These are phyloP conservation scores for Dispira simplex DNA, from an alignment of 192 early-diverging fungal species.

Conservation along the genomic window DNA sequence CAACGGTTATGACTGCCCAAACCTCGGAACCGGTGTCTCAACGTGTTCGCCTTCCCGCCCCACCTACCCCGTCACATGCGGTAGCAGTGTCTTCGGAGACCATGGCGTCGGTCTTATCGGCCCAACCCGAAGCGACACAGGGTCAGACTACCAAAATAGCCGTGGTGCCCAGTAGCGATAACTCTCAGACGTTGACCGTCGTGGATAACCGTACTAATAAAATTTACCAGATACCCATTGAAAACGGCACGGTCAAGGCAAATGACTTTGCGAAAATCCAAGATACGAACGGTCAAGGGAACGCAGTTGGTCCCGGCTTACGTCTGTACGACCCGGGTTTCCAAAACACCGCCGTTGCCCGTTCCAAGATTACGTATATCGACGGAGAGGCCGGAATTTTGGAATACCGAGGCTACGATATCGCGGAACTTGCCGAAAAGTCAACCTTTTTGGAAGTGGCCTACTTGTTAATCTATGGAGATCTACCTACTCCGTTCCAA, in stretches of 20 bases:
- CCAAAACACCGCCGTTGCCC: slow-evolving; percentile 44
- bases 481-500: slow-evolving; percentile 32
- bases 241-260: slow-evolving; percentile 28
- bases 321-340: slow-evolving; percentile 25
- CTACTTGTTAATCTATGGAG: slow-evolving; percentile 46
- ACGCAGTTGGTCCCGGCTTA: slow-evolving; percentile 15
- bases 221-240: slow-evolving; percentile 31
- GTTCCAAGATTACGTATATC: slow-evolving; percentile 45
- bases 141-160: background rate
- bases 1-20: too few relatives aligned
- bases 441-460: slow-evolving; percentile 49
- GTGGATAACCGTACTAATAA: slow-evolving; percentile 52
- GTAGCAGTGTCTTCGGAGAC: too few relatives aligned
- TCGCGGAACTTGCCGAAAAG: slow-evolving; percentile 48
- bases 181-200: slow-evolving; percentile 36
- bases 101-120: too few relatives aligned
- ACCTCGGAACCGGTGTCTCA: too few relatives aligned
- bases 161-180: slow-evolving; percentile 13
- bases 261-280: slow-evolving; percentile 16
- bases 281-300: slow-evolving; percentile 15
- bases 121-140: too few relatives aligned
- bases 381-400: slow-evolving; percentile 52
- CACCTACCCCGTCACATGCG: too few relatives aligned
- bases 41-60: too few relatives aligned
- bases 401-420: slow-evolving; percentile 41